Percentiles rank a stretch among this genome's conserved stretches.
These are phyloP conservation scores for Sarocladium strictum DNA, from an alignment of 2,329 filamentous ascomycete species.

Conservation along the genomic window DNA sequence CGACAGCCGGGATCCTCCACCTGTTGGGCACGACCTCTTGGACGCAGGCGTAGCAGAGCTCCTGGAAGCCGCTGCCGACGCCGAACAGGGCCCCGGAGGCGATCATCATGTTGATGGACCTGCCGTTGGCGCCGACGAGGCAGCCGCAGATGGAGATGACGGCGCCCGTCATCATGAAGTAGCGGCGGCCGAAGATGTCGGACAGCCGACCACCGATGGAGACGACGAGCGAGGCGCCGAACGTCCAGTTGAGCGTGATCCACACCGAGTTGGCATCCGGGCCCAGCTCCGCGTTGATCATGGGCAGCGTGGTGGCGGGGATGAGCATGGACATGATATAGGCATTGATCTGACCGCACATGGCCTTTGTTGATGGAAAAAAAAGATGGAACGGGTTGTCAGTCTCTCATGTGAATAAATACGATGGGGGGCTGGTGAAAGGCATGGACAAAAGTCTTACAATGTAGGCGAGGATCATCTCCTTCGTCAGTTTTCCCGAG, in stretches of 20 bases:
- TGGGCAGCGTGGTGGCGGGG: constrained; percentile 25
- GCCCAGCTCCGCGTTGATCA: constrained; percentile 28
- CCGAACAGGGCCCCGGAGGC: constrained; percentile 32
- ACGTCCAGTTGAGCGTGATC: constrained; percentile 27
- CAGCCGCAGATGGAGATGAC: constrained; percentile 26
- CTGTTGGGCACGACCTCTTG: constrained; percentile 32
- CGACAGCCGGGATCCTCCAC: constrained; percentile 30
- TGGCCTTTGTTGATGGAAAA: constrained; percentile 9
- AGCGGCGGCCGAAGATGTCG: constrained; percentile 34
- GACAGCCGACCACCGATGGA: constrained; percentile 28
- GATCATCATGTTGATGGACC: constrained; percentile 33
- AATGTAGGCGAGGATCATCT: constrained; percentile 16
- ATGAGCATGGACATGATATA: constrained; percentile 30
- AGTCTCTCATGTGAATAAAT: too few species aligned
- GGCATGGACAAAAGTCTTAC: constrained; percentile 6
- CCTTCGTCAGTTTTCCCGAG: constrained; percentile 15
- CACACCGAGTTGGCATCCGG: constrained; percentile 27
- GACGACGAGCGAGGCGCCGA: constrained; percentile 27
- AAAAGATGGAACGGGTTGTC: too few species aligned
- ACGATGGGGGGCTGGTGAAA: neutral
- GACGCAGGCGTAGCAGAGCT: constrained; percentile 29
- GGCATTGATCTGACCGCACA: constrained; percentile 19
- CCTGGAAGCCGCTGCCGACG: constrained; percentile 31
- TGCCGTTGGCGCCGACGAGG: constrained; percentile 32
- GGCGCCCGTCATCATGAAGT: constrained; percentile 30